phyloP scores from a whole-genome alignment of 169 alveolate species.

The Plasmodium adleri region DNA sequence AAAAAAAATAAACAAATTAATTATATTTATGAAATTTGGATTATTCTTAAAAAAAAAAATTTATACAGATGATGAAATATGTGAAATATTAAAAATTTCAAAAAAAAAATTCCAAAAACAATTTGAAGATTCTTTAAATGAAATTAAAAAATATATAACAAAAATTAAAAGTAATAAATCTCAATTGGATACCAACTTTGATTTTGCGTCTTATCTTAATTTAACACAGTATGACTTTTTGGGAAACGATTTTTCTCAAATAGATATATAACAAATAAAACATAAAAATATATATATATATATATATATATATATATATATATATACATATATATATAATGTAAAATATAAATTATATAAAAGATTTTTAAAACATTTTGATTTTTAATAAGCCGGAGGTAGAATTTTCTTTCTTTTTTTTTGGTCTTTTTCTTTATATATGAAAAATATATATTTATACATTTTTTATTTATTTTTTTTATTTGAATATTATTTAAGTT shows the following conservation, averaged over 20 bases:
- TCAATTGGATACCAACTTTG: conserved; percentile 24
- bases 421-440: too few relatives aligned
- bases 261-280: conserved; percentile 1
- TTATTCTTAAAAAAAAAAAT: conserved; percentile 48
- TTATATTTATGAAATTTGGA: conserved; percentile 75
- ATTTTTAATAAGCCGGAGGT: neutral
- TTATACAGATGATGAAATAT: conserved; percentile 59
- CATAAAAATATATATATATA: too few relatives aligned
- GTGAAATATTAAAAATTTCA: conserved; percentile 33
- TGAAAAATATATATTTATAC: too few relatives aligned
- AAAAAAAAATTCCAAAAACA: conserved; percentile 41
- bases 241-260: conserved; percentile 72
- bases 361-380: too few relatives aligned
- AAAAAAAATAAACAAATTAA: conserved; percentile 60
- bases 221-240: conserved; percentile 58
- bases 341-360: neutral
- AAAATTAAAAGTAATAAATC: conserved; percentile 20
- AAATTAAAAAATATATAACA: conserved; percentile 54
- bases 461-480: too few relatives aligned
- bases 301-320: neutral
- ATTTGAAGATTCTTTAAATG: conserved; percentile 44
- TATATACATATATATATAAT: neutral
- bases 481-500: too few relatives aligned
- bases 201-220: conserved; percentile 36
- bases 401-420: too few relatives aligned